These are phyloP conservation scores for Cynanchum wilfordii DNA, from an alignment of 257 asterid species.

Conservation along the genomic window DNA sequence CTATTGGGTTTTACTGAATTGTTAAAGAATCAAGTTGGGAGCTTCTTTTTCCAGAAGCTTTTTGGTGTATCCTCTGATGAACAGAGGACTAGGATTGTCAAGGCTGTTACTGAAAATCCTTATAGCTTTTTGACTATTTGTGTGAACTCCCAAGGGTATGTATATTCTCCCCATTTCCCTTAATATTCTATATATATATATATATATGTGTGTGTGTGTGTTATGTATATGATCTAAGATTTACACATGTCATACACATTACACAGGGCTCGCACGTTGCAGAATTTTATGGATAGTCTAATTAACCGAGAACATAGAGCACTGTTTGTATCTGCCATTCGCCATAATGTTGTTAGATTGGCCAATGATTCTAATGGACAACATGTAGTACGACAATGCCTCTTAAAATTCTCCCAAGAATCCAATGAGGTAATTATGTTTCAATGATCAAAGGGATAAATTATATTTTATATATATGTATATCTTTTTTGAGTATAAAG, in stretches of 20 bases:
- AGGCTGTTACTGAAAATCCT: slow-evolving; percentile 32
- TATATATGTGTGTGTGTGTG: fast-evolving
- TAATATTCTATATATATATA: background rate
- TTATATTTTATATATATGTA: too few relatives aligned
- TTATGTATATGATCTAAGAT: too few relatives aligned
- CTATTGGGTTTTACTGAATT: slow-evolving; percentile 29
- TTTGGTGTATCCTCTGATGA: slow-evolving; percentile 48
- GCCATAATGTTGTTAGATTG: slow-evolving; percentile 41
- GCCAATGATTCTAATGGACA: slow-evolving; percentile 66
- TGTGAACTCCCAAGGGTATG: slow-evolving; percentile 56
- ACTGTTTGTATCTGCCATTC: slow-evolving; percentile 33
- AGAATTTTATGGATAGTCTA: slow-evolving; percentile 51
- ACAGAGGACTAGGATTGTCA: slow-evolving; percentile 55
- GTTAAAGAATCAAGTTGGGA: slow-evolving; percentile 56
- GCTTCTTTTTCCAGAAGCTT: slow-evolving; percentile 48
- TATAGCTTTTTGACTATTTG: slow-evolving; percentile 39
- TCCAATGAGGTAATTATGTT: background rate
- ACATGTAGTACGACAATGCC: slow-evolving; percentile 49
- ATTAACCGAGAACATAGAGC: slow-evolving; percentile 47
- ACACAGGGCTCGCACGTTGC: slow-evolving; percentile 51
- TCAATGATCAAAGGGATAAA: too few relatives aligned
- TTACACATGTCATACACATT: background rate
- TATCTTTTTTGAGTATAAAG: too few relatives aligned
- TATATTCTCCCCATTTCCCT: too few relatives aligned
- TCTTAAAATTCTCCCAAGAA: slow-evolving; percentile 43